phyloP scores from a whole-genome alignment of 768 basidiomycete genomes.

The Pholiota microspora region DNA sequence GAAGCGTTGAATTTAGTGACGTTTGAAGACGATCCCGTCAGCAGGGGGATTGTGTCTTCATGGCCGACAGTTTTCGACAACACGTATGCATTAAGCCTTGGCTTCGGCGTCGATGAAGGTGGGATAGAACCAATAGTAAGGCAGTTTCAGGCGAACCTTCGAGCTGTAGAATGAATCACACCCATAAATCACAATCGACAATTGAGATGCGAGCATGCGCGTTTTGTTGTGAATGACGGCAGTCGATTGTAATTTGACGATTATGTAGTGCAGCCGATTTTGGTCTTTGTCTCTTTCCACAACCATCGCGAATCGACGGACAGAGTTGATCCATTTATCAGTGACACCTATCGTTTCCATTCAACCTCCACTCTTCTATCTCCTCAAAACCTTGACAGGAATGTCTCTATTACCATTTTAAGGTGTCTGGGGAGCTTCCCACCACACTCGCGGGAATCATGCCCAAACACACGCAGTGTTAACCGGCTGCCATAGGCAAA shows the following conservation, averaged over 20 bases:
- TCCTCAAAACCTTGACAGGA: too few relatives aligned
- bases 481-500: not conserved
- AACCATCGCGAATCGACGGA: too few relatives aligned
- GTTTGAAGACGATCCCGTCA: slow-evolving; percentile 43
- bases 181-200: too few relatives aligned
- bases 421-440: not conserved
- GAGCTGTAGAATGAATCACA: not conserved
- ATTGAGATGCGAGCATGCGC: too few relatives aligned
- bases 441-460: slow-evolving; percentile 1
- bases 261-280: too few relatives aligned
- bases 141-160: slow-evolving; percentile 24
- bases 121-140: slow-evolving; percentile 45
- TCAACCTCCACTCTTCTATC: too few relatives aligned
- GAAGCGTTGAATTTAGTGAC: slow-evolving; percentile 44
- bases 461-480: not conserved
- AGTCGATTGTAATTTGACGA: too few relatives aligned
- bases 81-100: slow-evolving; percentile 38
- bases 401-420: not conserved
- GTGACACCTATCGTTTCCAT: too few relatives aligned
- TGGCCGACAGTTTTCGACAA: slow-evolving; percentile 50
- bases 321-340: too few relatives aligned
- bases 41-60: slow-evolving; percentile 41
- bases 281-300: too few relatives aligned
- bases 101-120: slow-evolving; percentile 42
- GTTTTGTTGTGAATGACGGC: too few relatives aligned